Base-by-base conservation (phyloP, 2,329 filamentous ascomycete genomes). In the Didymella segeticola region DNA sequence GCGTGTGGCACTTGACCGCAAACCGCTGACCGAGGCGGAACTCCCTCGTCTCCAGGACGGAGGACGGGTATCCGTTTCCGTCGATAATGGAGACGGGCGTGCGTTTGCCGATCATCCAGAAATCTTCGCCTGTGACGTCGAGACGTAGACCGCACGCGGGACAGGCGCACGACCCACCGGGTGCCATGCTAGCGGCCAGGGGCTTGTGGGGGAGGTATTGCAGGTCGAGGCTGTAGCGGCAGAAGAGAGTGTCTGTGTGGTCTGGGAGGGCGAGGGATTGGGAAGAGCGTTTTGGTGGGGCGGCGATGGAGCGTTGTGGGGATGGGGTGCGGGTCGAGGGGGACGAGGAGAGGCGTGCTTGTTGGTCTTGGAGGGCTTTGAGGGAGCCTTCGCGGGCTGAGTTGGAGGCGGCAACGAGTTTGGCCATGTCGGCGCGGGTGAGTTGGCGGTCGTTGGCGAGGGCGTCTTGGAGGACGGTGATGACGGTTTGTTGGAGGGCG, bases 391-490 rank as follows among this genome's bases (percentile, higher is more conserved):
- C 73, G n/a, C 75, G 72, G 3, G 77, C 77, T 10, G 70, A 61
- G 42, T 78, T 70, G 11, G 77, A 76, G 29, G 77, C 77, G 2
- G 69, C 68, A 25, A 77, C 67, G 8, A 78, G 67, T 42, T 73
- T 75, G 8, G 71, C 64, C 60, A 76, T 71, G 57, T 78, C 75
- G 46, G 68, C 63, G 43, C 70, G 72, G 11, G 71, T 71, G 14
- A 78, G 67, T 25, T 70, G 67, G 14, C 75, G 74, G 33, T 74
- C 74, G 55, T 72, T 75, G 52, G 71, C 68, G 20, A 78, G 63
- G n/a, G 77, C 77, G 42, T 77, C 75, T 64, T 78, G 75, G 14
- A 79, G 69, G 39, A 79, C 72, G 27, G 66, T 66, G 55, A 79
- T 78, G 49, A 79, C 77, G 10, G 76, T 77, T 34, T 78, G 75